These are phyloP conservation scores for Apiospora malaysiana DNA, from an alignment of 2,329 filamentous ascomycete genomes.

Conservation along the genomic window DNA sequence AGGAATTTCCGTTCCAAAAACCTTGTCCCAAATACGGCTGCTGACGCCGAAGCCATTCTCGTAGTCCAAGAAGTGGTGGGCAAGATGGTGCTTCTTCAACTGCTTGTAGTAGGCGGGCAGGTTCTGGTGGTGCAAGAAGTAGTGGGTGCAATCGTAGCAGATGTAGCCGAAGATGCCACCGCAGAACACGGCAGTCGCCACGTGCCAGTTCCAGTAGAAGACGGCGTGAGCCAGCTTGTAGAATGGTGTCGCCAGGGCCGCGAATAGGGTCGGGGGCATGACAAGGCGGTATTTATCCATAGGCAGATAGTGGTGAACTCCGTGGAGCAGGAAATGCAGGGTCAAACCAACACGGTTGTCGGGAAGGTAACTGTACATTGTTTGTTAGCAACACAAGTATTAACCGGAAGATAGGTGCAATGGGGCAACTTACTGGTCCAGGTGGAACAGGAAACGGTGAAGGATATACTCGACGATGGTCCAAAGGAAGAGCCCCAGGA, in stretches of 20 bases:
- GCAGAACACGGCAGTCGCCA: constrained; percentile 78
- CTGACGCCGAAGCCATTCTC: constrained; percentile 98
- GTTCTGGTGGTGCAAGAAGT: constrained; percentile 96
- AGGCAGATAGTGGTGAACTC: constrained; percentile 97
- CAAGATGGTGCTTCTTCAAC: constrained; percentile 96
- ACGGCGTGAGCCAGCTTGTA: constrained; percentile 87
- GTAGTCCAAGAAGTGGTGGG: constrained; percentile 97
- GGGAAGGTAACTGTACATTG: constrained; percentile 72
- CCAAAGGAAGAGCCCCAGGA: constrained; percentile 79
- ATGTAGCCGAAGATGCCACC: constrained; percentile 96
- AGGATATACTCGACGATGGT: constrained; percentile 87
- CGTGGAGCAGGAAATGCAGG: constrained; percentile 90
- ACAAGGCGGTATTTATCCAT: constrained; percentile 98
- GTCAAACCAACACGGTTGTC: constrained; percentile 90
- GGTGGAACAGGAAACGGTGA: constrained; percentile 91
- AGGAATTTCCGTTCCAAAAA: constrained; percentile 87
- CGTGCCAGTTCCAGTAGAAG: constrained; percentile 85
- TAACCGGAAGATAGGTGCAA: background rate
- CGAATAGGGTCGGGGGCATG: constrained; percentile 91
- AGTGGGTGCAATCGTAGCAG: constrained; percentile 96
- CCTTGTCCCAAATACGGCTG: constrained; percentile 90
- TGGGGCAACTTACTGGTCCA: constrained; percentile 75
- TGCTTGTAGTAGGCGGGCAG: constrained; percentile 88
- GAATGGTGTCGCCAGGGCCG: constrained; percentile 84
- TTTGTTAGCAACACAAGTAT: constrained; percentile 36